These are phyloP conservation scores for Clavaria fumosa DNA, from an alignment of 768 basidiomycete species.

Conservation along the genomic window DNA sequence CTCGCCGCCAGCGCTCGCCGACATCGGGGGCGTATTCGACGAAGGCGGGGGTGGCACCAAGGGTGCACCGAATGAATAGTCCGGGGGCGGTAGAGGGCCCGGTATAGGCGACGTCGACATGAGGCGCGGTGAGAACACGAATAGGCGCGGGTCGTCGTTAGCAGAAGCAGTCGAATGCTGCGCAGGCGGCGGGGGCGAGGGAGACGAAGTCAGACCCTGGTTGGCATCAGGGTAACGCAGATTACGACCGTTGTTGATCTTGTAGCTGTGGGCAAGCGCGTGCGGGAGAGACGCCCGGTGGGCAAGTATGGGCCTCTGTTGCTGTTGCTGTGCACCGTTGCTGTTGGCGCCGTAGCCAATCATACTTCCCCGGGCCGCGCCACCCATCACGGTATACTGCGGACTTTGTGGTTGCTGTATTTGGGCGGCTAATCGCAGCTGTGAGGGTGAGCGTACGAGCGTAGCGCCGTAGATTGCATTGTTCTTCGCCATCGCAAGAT, in stretches of 20 bases:
- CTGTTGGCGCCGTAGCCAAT: slow-evolving; percentile 5
- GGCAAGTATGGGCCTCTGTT: neutral
- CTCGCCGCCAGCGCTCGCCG: too few relatives aligned
- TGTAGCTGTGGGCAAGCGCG: neutral
- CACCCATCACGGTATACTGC: too few relatives aligned
- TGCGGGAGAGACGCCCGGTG: neutral
- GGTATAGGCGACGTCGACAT: slow-evolving; percentile 32
- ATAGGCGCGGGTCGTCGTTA: slow-evolving; percentile 11
- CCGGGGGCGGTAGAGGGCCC: slow-evolving; percentile 45
- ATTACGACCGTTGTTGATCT: neutral
- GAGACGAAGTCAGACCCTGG: slow-evolving; percentile 18
- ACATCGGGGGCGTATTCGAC: slow-evolving; percentile 31
- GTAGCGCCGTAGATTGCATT: slow-evolving; percentile 27
- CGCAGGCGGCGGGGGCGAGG: slow-evolving; percentile 30
- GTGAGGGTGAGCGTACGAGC: slow-evolving; percentile 13
- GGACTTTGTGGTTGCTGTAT: too few relatives aligned
- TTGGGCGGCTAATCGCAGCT: slow-evolving; percentile 11
- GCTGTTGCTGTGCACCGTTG: neutral
- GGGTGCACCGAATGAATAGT: slow-evolving; percentile 50
- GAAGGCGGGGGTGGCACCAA: slow-evolving; percentile 30
- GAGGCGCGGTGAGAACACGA: slow-evolving; percentile 32
- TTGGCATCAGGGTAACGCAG: slow-evolving; percentile 17
- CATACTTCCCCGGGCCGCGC: neutral
- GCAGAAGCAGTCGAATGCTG: slow-evolving; percentile 28
- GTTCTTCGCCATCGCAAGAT: slow-evolving; percentile 38